Conservation (phyloP, 441 rosid genomes). For the Eutrema salsugineum region DNA sequence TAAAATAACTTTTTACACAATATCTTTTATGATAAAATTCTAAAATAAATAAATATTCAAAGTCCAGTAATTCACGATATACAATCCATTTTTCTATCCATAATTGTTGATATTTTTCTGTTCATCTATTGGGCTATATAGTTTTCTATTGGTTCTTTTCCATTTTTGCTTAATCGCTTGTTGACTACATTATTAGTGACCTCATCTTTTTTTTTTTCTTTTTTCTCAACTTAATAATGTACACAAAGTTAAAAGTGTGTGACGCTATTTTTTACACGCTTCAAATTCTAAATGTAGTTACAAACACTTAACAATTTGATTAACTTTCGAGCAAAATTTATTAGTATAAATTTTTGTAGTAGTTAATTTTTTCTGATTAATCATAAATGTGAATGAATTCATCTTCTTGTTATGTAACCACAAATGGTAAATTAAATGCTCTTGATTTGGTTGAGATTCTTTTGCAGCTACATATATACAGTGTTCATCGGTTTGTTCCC, state of each 20-base stretch:
- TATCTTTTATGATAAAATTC: neutral
- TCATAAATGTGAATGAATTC: neutral
- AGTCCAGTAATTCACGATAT: too few species aligned
- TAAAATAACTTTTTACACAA: neutral
- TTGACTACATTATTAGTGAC: too few species aligned
- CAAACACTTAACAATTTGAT: neutral
- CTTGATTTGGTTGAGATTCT: neutral
- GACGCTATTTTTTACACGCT: neutral
- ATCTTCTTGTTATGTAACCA: too few species aligned
- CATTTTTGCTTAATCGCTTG: too few species aligned
- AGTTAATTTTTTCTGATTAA: too few species aligned
- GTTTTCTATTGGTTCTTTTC: neutral
- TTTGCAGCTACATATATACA: slow-evolving; percentile 79
- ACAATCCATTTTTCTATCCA: too few species aligned
- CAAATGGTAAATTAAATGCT: neutral
- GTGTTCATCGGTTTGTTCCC: slow-evolving; percentile 81
- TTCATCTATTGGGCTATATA: neutral
- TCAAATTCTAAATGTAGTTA: neutral
- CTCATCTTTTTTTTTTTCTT: too few species aligned
- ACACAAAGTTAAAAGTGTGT: neutral
- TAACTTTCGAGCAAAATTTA: too few species aligned
- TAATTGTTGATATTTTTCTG: too few species aligned
- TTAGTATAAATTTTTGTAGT: too few species aligned
- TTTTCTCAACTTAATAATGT: neutral
- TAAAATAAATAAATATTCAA: too few species aligned